Percentiles rank a stretch among this genome's conserved stretches.
Conservation (phyloP, 495 filamentous ascomycete genomes). For the Cercophora sp. region DNA sequence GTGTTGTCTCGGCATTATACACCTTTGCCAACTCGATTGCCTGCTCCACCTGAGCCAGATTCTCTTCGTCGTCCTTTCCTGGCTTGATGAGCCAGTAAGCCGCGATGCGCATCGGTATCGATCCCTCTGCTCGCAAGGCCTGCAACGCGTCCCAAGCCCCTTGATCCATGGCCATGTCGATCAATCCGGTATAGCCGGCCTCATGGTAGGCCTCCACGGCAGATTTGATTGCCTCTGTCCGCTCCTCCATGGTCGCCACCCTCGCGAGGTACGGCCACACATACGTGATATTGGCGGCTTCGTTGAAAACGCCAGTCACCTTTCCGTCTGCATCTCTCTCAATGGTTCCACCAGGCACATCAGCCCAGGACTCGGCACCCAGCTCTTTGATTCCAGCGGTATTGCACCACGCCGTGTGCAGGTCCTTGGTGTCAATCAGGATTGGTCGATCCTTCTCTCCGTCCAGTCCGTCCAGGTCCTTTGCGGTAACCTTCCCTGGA, state of each 20-base stretch:
- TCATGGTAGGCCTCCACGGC: constrained; percentile 51
- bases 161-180: constrained; percentile 72
- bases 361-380: constrained; percentile 40
- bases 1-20: constrained; percentile 44
- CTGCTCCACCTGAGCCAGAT: constrained; percentile 52
- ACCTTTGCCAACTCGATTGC: constrained; percentile 51
- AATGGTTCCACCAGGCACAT: constrained; percentile 56
- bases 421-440: constrained; percentile 57
- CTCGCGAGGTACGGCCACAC: constrained; percentile 57
- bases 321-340: constrained; percentile 50
- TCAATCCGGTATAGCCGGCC: constrained; percentile 57
- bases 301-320: constrained; percentile 53
- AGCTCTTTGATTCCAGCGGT: constrained; percentile 52
- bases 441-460: constrained; percentile 51
- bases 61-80: constrained; percentile 35
- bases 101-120: constrained; percentile 55
- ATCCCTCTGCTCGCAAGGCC: constrained; percentile 35
- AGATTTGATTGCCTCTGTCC: constrained; percentile 45
- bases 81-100: constrained; percentile 61
- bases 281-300: constrained; percentile 53
- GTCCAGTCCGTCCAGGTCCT: constrained; percentile 55
- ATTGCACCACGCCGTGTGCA: constrained; percentile 63
- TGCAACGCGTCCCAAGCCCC: constrained; percentile 55
- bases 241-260: constrained; percentile 49
- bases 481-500: constrained; percentile 45